Evolutionary conservation across 106 monocot genomes (phyloP).

Genomic region (Xerophyta viscosa): DNA sequence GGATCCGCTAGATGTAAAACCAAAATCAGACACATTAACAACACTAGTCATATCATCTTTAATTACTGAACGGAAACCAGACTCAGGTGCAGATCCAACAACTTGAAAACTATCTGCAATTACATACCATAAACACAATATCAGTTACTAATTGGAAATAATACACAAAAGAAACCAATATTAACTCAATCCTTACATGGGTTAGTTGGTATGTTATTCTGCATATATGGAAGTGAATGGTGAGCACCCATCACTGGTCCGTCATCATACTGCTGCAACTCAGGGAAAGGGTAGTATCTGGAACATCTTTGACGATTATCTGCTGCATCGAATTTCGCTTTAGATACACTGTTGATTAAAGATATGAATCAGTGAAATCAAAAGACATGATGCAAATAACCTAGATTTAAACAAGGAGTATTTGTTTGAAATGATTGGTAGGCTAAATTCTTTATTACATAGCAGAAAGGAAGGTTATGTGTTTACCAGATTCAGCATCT

Average conservation of each 20-base stretch:
- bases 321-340: slow-evolving; percentile 99
- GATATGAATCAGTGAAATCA: slow-evolving; percentile 74
- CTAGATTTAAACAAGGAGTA: slow-evolving; percentile 5
- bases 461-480: too few species aligned
- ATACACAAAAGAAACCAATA: not conserved
- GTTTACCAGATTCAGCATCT: slow-evolving; percentile 76
- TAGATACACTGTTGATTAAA: slow-evolving; percentile 94
- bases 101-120: slow-evolving; percentile 30
- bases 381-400: slow-evolving; percentile 2
- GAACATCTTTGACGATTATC: slow-evolving; percentile 88
- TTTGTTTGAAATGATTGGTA: too few species aligned
- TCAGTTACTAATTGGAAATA: not conserved
- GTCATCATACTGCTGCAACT: slow-evolving; percentile 62
- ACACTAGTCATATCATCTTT: slow-evolving; percentile 32
- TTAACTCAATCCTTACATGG: slow-evolving; percentile 24
- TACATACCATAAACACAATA: not conserved
- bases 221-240: slow-evolving; percentile 8
- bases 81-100: slow-evolving; percentile 21
- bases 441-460: too few species aligned
- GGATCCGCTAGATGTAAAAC: slow-evolving; percentile 23
- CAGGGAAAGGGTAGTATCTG: slow-evolving; percentile 93
- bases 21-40: slow-evolving; percentile 32
- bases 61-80: slow-evolving; percentile 30
- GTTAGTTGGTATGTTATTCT: slow-evolving; percentile 7
- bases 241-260: slow-evolving; percentile 35